Percentiles rank a stretch among this genome's conserved stretches.
Conservation (phyloP, 768 basidiomycete genomes). For the Lactarius sanguifluus region DNA sequence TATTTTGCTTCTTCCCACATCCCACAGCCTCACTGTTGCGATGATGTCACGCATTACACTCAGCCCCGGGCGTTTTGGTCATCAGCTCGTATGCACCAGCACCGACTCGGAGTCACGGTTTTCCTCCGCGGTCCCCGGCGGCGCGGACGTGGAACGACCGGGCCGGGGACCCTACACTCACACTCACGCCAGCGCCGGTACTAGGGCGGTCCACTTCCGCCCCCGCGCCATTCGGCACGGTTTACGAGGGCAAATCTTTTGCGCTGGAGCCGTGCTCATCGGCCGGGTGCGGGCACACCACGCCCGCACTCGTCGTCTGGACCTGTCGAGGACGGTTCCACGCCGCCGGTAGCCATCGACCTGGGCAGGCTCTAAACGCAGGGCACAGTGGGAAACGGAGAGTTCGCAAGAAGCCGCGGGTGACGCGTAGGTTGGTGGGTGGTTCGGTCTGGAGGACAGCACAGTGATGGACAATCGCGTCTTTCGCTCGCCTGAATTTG, state of each 20-base stretch:
- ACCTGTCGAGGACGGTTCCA: no score
- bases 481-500: no score
- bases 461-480: no score
- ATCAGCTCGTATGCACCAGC: neutral
- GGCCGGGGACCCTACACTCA: neutral
- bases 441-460: no score
- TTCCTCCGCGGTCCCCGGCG: neutral
- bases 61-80: conserved; percentile 38
- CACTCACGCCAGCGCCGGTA: neutral
- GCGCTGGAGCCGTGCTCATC: neutral
- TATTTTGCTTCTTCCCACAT: neutral
- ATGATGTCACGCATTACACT: conserved; percentile 73
- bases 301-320: no score
- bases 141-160: neutral
- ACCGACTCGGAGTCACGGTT: neutral
- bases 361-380: neutral
- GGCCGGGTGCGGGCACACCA: neutral
- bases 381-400: neutral
- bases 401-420: no score
- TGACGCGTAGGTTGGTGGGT: no score
- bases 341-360: neutral
- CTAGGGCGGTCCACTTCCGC: no score
- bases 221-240: neutral
- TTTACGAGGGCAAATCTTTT: neutral
- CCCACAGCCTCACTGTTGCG: conserved; percentile 41